Percentiles rank a stretch among this genome's conserved stretches.
phyloP scores from a whole-genome alignment of 1,139 yeast species.

The Nakaseomyces sp. region DNA sequence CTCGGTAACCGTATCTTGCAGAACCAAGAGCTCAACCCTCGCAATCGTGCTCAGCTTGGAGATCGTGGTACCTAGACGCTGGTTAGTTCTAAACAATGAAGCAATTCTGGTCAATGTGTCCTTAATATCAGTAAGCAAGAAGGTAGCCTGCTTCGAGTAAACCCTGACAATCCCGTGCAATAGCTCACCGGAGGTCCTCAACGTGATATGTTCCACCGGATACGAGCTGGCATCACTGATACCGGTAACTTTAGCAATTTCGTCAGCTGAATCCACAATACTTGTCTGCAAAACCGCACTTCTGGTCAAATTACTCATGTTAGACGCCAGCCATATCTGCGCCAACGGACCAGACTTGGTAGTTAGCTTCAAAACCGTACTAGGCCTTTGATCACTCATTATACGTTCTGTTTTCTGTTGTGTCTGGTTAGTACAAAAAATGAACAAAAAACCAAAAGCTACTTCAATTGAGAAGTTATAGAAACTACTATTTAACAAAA shows the following conservation, averaged over 20 bases:
- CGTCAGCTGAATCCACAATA: slow-evolving; percentile 59
- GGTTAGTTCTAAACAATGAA: slow-evolving; percentile 53
- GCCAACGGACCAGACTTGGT: slow-evolving; percentile 77
- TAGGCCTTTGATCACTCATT: neutral
- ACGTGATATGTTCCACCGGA: slow-evolving; percentile 49
- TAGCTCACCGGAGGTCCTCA: slow-evolving; percentile 81
- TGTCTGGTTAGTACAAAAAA: neutral
- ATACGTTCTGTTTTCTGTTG: neutral
- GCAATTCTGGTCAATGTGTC: slow-evolving; percentile 69
- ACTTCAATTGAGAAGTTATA: too few relatives aligned
- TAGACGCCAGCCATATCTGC: slow-evolving; percentile 90
- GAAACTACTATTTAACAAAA: too few relatives aligned
- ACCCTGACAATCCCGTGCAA: slow-evolving; percentile 83
- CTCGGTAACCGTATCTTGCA: slow-evolving; percentile 73
- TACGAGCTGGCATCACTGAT: slow-evolving; percentile 14
- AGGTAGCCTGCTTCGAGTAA: slow-evolving; percentile 78
- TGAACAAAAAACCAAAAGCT: too few relatives aligned
- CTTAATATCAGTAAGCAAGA: slow-evolving; percentile 74
- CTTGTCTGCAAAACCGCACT: slow-evolving; percentile 67
- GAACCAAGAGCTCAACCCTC: slow-evolving; percentile 47
- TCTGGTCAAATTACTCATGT: slow-evolving; percentile 68
- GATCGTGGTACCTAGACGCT: slow-evolving; percentile 30
- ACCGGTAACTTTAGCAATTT: slow-evolving; percentile 36
- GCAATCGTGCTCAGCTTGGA: slow-evolving; percentile 45
- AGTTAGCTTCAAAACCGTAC: slow-evolving; percentile 18